These are phyloP conservation scores for Lentinula boryana DNA, from an alignment of 768 basidiomycete genomes.

Conservation along the genomic window DNA sequence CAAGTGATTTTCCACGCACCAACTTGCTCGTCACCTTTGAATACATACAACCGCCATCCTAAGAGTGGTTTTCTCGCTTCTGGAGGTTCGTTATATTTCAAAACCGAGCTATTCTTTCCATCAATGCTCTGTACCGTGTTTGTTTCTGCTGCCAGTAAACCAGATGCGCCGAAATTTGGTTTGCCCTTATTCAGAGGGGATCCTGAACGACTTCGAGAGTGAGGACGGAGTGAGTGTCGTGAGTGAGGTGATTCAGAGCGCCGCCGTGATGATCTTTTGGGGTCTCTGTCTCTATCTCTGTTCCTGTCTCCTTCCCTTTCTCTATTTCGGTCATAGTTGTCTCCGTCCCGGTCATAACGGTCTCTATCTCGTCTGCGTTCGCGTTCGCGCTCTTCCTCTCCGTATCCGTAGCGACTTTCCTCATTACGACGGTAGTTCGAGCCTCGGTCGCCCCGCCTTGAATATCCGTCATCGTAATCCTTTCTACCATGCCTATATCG, in stretches of 20 bases:
- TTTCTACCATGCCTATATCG: not conserved
- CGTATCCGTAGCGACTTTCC: slow-evolving; percentile 20
- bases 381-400: slow-evolving; percentile 32
- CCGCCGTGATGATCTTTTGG: slow-evolving; percentile 21
- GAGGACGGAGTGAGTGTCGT: slow-evolving; percentile 21
- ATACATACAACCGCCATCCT: slow-evolving; percentile 95
- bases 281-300: slow-evolving; percentile 22
- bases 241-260: slow-evolving; percentile 63
- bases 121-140: slow-evolving; percentile 78
- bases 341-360: slow-evolving; percentile 33
- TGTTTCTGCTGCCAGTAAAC: slow-evolving; percentile 91
- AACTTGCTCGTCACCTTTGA: slow-evolving; percentile 90
- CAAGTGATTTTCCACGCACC: slow-evolving; percentile 46
- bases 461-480: not conserved
- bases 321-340: slow-evolving; percentile 37
- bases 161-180: slow-evolving; percentile 87
- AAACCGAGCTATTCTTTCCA: slow-evolving; percentile 65
- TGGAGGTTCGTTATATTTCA: slow-evolving; percentile 98
- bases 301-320: slow-evolving; percentile 27
- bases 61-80: slow-evolving; percentile 89
- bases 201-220: slow-evolving; percentile 36
- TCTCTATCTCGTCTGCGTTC: slow-evolving; percentile 41
- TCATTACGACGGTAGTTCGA: slow-evolving; percentile 8
- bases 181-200: slow-evolving; percentile 59
- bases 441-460: not conserved